Conservation (phyloP, 83 land plant genomes). For the Larix sibirica region DNA sequence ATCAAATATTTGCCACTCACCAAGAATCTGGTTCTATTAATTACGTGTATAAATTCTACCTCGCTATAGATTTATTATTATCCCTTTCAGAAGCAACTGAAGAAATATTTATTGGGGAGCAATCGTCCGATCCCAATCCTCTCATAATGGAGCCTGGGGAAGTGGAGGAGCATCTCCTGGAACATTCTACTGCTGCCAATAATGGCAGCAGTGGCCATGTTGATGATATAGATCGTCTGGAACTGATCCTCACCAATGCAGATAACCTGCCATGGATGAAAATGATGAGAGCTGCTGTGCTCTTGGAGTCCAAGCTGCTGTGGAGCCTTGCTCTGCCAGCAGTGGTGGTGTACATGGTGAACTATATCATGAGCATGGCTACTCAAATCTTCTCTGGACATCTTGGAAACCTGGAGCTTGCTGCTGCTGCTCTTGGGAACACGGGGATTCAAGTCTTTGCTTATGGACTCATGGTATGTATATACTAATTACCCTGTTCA, state of each 20-base stretch:
- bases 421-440: slow-evolving; percentile 69
- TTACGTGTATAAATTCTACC: too few relatives aligned
- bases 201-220: neutral
- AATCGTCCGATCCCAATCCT: too few relatives aligned
- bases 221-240: slow-evolving; percentile 16
- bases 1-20: too few relatives aligned
- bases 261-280: slow-evolving; percentile 1
- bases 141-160: too few relatives aligned
- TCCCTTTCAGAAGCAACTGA: too few relatives aligned
- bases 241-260: slow-evolving; percentile 19
- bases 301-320: slow-evolving; percentile 42
- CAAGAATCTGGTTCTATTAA: too few relatives aligned
- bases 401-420: slow-evolving; percentile 67
- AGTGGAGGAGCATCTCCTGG: neutral
- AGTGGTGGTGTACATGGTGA: slow-evolving; percentile 56
- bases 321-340: slow-evolving; percentile 50
- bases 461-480: slow-evolving; percentile 48
- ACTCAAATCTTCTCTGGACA: slow-evolving; percentile 69
- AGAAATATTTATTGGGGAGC: too few relatives aligned
- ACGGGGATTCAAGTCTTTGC: slow-evolving; percentile 62
- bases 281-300: slow-evolving; percentile 22
- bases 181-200: neutral
- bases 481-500: too few relatives aligned
- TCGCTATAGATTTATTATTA: too few relatives aligned
- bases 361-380: slow-evolving; percentile 54